Base-by-base conservation (phyloP, 371 early-diverging fungal species). In the Mortierella sp. region DNA sequence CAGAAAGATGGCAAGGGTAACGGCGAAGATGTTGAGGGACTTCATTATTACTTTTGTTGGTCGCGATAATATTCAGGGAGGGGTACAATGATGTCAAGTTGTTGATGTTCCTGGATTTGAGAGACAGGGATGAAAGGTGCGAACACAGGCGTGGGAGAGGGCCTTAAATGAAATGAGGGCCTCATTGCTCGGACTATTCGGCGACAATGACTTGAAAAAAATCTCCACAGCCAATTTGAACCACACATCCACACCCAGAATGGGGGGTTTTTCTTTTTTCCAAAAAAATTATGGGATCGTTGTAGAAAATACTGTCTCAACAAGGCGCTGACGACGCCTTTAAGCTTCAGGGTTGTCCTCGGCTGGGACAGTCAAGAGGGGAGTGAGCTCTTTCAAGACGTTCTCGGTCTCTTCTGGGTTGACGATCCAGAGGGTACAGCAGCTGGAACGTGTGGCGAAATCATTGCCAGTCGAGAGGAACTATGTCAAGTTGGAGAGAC, bases 381-480 rank as follows among this genome's bases (percentile, higher is more conserved):
- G 66, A 2, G 72, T 78, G 48, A 92, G 63, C 58, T 92, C 88
- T 10, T 76, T 67, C 52, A 94, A 70, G 17, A 91, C 84, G 25
- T 71, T 79, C 27, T 88, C 88, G 2, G 94, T 94, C 72, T 94
- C 94, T 46, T 86, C 84, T 0, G 94, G 94, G 52, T 80, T 88
- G 43, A 92, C 85, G 56, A 94, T 92, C 94, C 94, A 94, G 56
- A 86, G 79, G 3, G 94, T 94, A 66, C 89, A 89, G 78, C 93
- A 93, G 51, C 90, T 88, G 2, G 84, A 74, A 25, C 94, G 82
- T 0, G 94, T 93, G 14, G 93, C 86, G 64, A 86, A 83, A 74
- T 94, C 94, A 68, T 94, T 94, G 25, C 95, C 95, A 8, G 95
- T 94, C 2, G 90, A 88, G 58, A 93, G 66, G 63, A 94, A 94